Base-by-base conservation (phyloP, 371 early-diverging fungal genomes). In the Rhizopus arrhizus region DNA sequence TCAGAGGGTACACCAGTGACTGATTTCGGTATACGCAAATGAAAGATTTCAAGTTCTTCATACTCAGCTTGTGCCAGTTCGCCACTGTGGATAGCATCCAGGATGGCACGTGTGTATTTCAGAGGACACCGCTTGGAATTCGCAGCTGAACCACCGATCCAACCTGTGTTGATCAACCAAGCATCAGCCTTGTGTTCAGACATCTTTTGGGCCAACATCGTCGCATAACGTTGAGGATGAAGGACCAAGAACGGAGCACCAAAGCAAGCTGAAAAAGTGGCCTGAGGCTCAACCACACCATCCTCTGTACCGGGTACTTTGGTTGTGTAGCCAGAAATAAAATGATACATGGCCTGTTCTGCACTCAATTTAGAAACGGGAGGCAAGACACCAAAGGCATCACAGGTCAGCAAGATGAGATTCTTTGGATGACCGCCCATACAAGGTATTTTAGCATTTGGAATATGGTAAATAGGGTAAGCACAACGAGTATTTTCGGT, bases 131-230 rank as follows among this genome's bases (percentile, higher is more conserved):
- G 92, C 84, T 91, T 88, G 59, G 95, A 95, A 40, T 81, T 77
- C 62, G 94, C 95, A 73, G 93, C 95, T 15, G 87, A 84, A 53
- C 97, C 98, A 72, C 97, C 96, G 74, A 84, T 92, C 97, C 98
- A 98, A 50, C 98, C 98, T 43, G 98, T 98, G 89, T 98, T 98
- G 85, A 98, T 89, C 75, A 98, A 81, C 96, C 97, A 98, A 29
- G 92, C 97, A 74, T 93, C 80, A 56, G 91, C 91, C 74, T 87
- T 81, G 85, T 97, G 93, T 53, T 90, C 49, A 64, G 85, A 74
- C 87, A 98, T 95, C 89, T 96, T 95, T 41, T 93, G 86, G 7
- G 97, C 96, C 58, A 98, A 83, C 97, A 98, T 98, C 72, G 88
- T 85, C 34, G 98, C 98, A 81, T 98, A 98, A 70, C 91, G 92